Evolutionary conservation across 1,284 basidiomycete genomes (phyloP).

Genomic region (Melampsora larici-populina): DNA sequence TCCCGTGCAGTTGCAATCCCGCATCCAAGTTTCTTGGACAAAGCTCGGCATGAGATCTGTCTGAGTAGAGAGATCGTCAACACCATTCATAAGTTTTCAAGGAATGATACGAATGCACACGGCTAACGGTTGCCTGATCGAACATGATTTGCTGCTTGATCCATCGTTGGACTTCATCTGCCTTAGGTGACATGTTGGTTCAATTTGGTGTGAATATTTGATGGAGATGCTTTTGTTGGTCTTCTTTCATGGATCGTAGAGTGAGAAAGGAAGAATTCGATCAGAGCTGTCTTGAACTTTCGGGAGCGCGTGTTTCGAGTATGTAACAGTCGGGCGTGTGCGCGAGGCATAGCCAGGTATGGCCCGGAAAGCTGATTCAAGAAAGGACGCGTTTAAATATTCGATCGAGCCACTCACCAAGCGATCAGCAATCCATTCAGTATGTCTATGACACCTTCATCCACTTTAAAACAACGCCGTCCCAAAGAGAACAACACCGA

Average conservation of each 20-base stretch:
- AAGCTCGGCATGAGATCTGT: conserved; percentile 22
- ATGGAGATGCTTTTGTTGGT: too few species aligned
- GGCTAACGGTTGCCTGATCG: conserved; percentile 33
- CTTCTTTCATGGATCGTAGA: too few species aligned
- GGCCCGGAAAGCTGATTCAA: too few species aligned
- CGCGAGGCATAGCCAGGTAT: too few species aligned
- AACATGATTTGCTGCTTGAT: conserved; percentile 32
- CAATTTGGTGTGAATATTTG: background rate
- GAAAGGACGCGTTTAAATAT: too few species aligned
- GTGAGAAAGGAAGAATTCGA: too few species aligned
- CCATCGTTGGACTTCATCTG: conserved; percentile 21
- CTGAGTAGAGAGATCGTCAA: background rate
- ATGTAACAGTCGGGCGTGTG: too few species aligned
- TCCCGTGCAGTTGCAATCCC: conserved; percentile 7
- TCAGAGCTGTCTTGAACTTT: too few species aligned
- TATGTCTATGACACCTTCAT: background rate
- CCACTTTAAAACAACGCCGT: background rate
- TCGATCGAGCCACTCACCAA: too few species aligned
- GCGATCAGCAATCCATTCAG: background rate
- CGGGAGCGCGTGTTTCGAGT: too few species aligned
- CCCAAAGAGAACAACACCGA: background rate
- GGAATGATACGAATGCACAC: background rate
- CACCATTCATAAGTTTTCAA: background rate
- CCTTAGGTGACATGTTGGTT: background rate
- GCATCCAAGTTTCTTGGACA: conserved; percentile 16